Conservation (phyloP, 805 yeast genomes). For the Wickerhamiella alocasiicola region DNA sequence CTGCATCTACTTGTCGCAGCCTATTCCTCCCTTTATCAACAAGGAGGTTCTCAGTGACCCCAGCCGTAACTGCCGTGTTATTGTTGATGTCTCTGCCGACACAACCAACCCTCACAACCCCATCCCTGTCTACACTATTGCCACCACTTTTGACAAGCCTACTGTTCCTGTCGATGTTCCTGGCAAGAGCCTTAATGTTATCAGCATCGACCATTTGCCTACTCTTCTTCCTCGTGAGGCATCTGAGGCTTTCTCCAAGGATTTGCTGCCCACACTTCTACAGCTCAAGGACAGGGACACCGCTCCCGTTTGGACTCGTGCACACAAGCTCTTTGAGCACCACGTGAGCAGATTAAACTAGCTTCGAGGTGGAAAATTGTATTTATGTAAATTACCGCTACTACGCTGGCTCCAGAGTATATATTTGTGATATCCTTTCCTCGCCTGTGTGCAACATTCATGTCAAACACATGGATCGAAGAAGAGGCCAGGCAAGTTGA, state of each 20-base stretch:
- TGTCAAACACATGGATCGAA: too few species aligned
- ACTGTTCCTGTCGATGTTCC: constrained; percentile 70
- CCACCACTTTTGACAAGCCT: constrained; percentile 84
- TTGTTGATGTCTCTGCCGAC: constrained; percentile 97
- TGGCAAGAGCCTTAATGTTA: constrained; percentile 82
- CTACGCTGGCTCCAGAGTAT: too few species aligned
- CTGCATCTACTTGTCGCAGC: constrained; percentile 87
- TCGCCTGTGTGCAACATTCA: too few species aligned
- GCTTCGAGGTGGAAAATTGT: not conserved
- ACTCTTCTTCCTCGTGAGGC: constrained; percentile 94
- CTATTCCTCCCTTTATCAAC: constrained; percentile 86
- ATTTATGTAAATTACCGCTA: too few species aligned
- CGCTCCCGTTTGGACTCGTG: constrained; percentile 87
- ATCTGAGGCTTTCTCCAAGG: constrained; percentile 78
- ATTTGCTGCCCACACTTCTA: constrained; percentile 78
- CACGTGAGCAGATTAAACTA: constrained; percentile 58
- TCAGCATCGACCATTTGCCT: constrained; percentile 94
- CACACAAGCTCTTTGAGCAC: constrained; percentile 68
- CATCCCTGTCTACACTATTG: constrained; percentile 80
- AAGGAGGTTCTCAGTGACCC: constrained; percentile 49
- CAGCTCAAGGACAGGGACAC: constrained; percentile 69
- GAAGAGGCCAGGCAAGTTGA: too few species aligned
- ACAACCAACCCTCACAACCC: constrained; percentile 98
- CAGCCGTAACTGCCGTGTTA: constrained; percentile 68
- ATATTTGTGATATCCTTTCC: too few species aligned